Conservation (phyloP, 768 basidiomycete genomes). For the Trametes cubensis region DNA sequence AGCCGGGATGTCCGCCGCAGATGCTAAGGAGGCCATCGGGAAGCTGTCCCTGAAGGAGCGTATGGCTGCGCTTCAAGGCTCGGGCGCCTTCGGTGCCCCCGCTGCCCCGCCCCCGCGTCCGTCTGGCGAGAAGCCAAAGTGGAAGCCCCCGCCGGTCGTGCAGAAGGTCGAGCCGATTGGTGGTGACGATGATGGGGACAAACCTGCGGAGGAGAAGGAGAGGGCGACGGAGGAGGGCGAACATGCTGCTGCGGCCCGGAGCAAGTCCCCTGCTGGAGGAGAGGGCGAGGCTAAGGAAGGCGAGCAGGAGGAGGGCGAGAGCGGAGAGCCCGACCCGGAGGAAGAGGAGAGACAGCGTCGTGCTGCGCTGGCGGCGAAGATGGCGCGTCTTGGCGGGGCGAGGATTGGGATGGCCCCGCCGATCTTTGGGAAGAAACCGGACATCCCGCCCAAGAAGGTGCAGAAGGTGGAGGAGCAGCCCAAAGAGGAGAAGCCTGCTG, state of each 20-base stretch:
- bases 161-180: slow-evolving; percentile 40
- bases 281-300: slow-evolving; percentile 16
- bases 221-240: slow-evolving; percentile 19
- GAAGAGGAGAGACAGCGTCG: slow-evolving; percentile 79
- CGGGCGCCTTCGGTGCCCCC: slow-evolving; percentile 70
- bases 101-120: slow-evolving; percentile 60
- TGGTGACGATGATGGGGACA: slow-evolving; percentile 43
- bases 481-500: slow-evolving; percentile 22
- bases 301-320: slow-evolving; percentile 31
- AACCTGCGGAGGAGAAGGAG: slow-evolving; percentile 25
- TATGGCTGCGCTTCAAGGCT: slow-evolving; percentile 91
- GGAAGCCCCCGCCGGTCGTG: slow-evolving; percentile 75
- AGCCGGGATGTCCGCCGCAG: slow-evolving; percentile 75
- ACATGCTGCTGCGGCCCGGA: slow-evolving; percentile 17
- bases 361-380: slow-evolving; percentile 86
- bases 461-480: slow-evolving; percentile 31
- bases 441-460: slow-evolving; percentile 37
- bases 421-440: slow-evolving; percentile 62
- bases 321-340: slow-evolving; percentile 51
- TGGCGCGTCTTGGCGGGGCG: slow-evolving; percentile 91
- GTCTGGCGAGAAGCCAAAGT: slow-evolving; percentile 72
- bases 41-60: slow-evolving; percentile 86
- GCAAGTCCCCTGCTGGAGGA: slow-evolving; percentile 19
- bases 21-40: slow-evolving; percentile 86
- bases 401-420: slow-evolving; percentile 80